A percentile compares a stretch with the other conserved stretches of the same genome.
Conservation (phyloP, 2,329 filamentous ascomycete species). For the Arthrinium puccinioides region DNA sequence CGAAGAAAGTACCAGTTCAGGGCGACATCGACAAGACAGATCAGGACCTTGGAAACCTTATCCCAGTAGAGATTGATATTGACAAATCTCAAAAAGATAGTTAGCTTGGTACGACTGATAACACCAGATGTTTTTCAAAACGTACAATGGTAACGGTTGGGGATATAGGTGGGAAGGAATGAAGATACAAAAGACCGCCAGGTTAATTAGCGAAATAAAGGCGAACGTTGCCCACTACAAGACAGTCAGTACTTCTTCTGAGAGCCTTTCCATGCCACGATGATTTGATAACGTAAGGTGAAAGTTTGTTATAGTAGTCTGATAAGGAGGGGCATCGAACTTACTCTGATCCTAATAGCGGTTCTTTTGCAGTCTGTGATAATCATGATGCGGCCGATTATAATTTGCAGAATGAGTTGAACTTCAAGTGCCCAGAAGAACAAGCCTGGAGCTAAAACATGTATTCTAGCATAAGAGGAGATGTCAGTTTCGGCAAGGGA, state of each 20-base stretch:
- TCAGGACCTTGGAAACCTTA: slow-evolving; percentile 39
- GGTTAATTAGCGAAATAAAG: slow-evolving; percentile 41
- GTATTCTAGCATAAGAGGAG: slow-evolving; percentile 12
- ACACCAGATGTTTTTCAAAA: too few species aligned
- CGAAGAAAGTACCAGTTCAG: slow-evolving; percentile 41
- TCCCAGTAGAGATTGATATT: slow-evolving; percentile 41
- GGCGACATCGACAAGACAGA: slow-evolving; percentile 34
- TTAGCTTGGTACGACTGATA: too few species aligned
- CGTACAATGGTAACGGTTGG: slow-evolving; percentile 20
- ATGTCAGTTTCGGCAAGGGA: too few species aligned
- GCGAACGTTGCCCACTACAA: slow-evolving; percentile 33
- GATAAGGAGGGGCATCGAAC: neutral
- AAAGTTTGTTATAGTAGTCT: neutral
- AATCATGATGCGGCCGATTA: slow-evolving; percentile 40
- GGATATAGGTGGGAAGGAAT: slow-evolving; percentile 38
- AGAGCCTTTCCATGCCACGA: too few species aligned
- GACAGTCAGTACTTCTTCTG: too few species aligned
- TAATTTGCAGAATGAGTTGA: slow-evolving; percentile 42
- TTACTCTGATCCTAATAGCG: slow-evolving; percentile 23
- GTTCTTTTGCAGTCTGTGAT: slow-evolving; percentile 30
- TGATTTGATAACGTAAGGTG: too few species aligned
- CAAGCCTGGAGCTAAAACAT: slow-evolving; percentile 2
- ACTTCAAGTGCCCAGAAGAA: slow-evolving; percentile 27
- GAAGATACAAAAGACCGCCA: slow-evolving; percentile 46
- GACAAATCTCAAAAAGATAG: slow-evolving; percentile 19